Evolutionary conservation across 768 basidiomycete genomes (phyloP).

Genomic region (Austroboletus eburneus): DNA sequence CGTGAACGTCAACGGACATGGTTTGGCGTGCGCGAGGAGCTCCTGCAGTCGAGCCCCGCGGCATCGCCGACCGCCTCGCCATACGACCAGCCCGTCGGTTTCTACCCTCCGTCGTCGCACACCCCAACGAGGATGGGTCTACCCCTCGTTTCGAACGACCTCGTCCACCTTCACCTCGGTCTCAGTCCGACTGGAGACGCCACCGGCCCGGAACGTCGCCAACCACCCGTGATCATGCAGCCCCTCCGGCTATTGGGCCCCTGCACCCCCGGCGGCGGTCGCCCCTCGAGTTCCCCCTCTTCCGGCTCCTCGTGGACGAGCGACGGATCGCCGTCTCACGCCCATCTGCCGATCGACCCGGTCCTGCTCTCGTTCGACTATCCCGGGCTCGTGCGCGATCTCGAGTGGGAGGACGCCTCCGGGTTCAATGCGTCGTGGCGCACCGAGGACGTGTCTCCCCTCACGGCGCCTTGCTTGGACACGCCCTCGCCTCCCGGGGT

Average conservation of each 20-base stretch:
- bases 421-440: neutral
- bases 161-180: too few relatives aligned
- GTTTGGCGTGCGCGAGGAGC: neutral
- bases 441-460: too few relatives aligned
- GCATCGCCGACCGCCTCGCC: too few relatives aligned
- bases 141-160: too few relatives aligned
- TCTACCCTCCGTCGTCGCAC: too few relatives aligned
- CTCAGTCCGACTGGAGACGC: constrained; percentile 3
- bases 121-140: neutral
- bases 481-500: too few relatives aligned
- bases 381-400: neutral
- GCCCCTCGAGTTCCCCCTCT: neutral
- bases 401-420: neutral
- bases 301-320: neutral
- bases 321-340: neutral
- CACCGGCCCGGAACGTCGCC: constrained; percentile 7
- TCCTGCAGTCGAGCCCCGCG: neutral
- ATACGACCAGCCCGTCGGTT: too few relatives aligned
- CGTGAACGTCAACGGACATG: neutral
- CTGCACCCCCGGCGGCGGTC: neutral
- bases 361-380: constrained; percentile 18
- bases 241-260: constrained; percentile 19
- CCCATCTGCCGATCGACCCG: constrained; percentile 25
- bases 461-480: too few relatives aligned
- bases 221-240: constrained; percentile 21